These are phyloP conservation scores for Apophysomyces variabilis DNA, from an alignment of 371 early-diverging fungal genomes.

Conservation along the genomic window DNA sequence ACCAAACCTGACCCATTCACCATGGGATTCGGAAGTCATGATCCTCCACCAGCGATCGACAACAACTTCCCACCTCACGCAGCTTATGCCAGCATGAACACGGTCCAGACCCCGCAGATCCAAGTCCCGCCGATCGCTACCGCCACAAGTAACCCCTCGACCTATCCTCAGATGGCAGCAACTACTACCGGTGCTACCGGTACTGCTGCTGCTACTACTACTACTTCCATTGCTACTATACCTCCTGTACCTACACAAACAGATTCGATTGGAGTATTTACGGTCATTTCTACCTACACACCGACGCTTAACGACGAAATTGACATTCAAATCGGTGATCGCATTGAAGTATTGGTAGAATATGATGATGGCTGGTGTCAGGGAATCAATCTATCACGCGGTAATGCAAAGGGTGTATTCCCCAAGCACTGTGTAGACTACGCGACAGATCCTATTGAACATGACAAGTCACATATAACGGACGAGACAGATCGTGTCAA, in stretches of 20 bases:
- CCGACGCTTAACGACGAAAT: slow-evolving; percentile 73
- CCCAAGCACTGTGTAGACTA: slow-evolving; percentile 64
- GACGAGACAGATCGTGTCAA: slow-evolving; percentile 27
- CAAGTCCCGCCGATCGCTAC: slow-evolving; percentile 9
- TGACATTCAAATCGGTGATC: slow-evolving; percentile 66
- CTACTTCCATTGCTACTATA: slow-evolving; percentile 15
- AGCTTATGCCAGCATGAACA: slow-evolving; percentile 15
- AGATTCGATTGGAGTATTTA: slow-evolving; percentile 57
- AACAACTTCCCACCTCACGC: slow-evolving; percentile 23
- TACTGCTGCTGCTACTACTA: slow-evolving; percentile 16
- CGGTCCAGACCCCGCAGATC: slow-evolving; percentile 9
- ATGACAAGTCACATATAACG: not conserved
- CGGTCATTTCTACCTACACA: slow-evolving; percentile 59
- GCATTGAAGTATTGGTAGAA: slow-evolving; percentile 63
- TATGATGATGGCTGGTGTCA: slow-evolving; percentile 78
- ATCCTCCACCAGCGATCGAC: slow-evolving; percentile 25
- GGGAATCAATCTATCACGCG: slow-evolving; percentile 65
- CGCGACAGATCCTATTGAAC: slow-evolving; percentile 6
- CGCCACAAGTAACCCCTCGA: slow-evolving; percentile 9
- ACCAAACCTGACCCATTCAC: slow-evolving; percentile 53
- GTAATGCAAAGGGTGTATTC: slow-evolving; percentile 66
- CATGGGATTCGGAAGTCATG: slow-evolving; percentile 53
- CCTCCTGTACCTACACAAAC: slow-evolving; percentile 22
- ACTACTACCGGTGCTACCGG: not conserved
- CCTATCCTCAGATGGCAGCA: slow-evolving; percentile 13